These are phyloP conservation scores for Entophlyctis helioformis DNA, from an alignment of 192 early-diverging fungal genomes.

Conservation along the genomic window DNA sequence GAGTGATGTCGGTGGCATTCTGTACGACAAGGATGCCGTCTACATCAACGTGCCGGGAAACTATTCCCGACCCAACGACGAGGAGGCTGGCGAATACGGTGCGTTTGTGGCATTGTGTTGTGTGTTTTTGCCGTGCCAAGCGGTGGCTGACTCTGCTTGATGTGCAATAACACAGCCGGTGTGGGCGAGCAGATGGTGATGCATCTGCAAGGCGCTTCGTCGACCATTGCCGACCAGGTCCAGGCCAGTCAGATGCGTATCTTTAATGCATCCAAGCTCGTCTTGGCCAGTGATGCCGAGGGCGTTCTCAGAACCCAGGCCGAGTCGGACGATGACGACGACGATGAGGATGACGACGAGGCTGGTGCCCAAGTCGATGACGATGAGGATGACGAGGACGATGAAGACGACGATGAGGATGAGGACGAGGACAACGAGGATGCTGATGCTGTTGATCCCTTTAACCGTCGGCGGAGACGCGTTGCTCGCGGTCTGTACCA, in stretches of 20 bases:
- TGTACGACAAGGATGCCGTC: conserved; percentile 99
- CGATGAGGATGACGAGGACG: conserved; percentile 21
- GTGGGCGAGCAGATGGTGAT: conserved; percentile 88
- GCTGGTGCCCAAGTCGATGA: conserved; percentile 23
- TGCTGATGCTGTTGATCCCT: conserved; percentile 23
- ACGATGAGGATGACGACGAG: conserved; percentile 35
- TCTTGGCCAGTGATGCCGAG: conserved; percentile 18
- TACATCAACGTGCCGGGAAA: conserved; percentile 92
- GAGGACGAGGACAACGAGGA: conserved; percentile 41
- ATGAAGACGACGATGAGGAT: conserved; percentile 25
- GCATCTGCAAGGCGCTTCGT: conserved; percentile 72
- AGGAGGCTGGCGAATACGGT: conserved; percentile 23
- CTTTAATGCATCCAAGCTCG: conserved; percentile 51
- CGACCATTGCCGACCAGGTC: conserved; percentile 62
- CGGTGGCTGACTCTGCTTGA: no score
- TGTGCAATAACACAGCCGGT: conserved; percentile 41
- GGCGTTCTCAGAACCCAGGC: conserved; percentile 2
- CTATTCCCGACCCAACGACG: conserved; percentile 51
- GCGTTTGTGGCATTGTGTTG: no score
- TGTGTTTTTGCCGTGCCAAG: no score
- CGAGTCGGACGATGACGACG: conserved; percentile 17
- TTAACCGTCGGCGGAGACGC: conserved; percentile 15
- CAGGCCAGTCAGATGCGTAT: conserved; percentile 53
- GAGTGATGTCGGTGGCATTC: conserved; percentile 93
- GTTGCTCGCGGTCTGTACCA: neutral